Evolutionary conservation across 148 eudicot genomes (phyloP).

Genomic region (Amaranthus cruentus): DNA sequence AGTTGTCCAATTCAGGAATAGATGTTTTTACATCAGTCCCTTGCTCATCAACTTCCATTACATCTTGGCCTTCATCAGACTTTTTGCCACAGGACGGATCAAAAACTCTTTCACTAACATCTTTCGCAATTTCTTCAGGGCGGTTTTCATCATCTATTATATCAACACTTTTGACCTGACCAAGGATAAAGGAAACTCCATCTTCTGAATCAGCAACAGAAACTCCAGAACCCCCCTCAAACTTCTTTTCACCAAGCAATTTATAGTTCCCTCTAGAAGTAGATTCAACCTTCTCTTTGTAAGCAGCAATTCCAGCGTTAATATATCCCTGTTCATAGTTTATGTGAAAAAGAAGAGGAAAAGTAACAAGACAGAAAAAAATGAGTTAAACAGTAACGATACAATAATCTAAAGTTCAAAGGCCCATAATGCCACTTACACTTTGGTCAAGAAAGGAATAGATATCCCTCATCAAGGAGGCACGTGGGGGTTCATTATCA

Average conservation of each 20-base stretch:
- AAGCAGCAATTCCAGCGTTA: conserved; percentile 80
- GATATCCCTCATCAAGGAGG: conserved; percentile 67
- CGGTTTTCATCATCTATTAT: conserved; percentile 31
- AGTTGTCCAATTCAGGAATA: conserved; percentile 23
- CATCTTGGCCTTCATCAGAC: conserved; percentile 31
- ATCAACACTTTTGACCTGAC: conserved; percentile 43
- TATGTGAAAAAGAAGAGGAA: not conserved
- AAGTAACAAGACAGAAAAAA: conserved; percentile 4
- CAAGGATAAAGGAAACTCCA: conserved; percentile 78
- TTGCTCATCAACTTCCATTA: conserved; percentile 29
- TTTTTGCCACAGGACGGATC: conserved; percentile 29
- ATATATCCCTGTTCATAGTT: conserved; percentile 71
- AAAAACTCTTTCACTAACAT: conserved; percentile 20
- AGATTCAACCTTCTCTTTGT: conserved; percentile 54
- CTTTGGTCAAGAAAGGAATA: conserved; percentile 78
- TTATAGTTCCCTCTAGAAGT: conserved; percentile 45
- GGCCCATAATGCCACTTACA: conserved; percentile 47
- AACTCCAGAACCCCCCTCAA: conserved; percentile 44
- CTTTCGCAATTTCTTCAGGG: conserved; percentile 26
- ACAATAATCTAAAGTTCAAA: not conserved
- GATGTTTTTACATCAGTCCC: conserved; percentile 21
- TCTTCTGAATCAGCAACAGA: conserved; percentile 61
- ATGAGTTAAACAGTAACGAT: conserved; percentile 8
- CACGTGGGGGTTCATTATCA: conserved; percentile 42
- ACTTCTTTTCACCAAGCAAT: conserved; percentile 53